Evolutionary conservation across 495 filamentous ascomycete genomes (phyloP), one percentile per base, ranked within the genome.

Genomic region (Viridothelium virens): DNA sequence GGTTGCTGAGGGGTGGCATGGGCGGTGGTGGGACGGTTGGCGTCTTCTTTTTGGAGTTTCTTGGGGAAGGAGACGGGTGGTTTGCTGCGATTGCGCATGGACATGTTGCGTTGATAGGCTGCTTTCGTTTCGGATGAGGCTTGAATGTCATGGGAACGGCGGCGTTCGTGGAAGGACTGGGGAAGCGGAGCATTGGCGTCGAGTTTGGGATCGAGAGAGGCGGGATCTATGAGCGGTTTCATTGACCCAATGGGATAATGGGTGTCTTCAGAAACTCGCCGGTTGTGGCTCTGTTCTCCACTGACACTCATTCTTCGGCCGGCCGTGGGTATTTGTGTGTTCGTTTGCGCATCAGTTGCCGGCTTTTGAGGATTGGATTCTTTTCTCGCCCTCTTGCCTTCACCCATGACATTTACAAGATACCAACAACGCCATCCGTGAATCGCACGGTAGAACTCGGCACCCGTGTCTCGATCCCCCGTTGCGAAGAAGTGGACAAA

Each of bases 401-500:
- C 82, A 47, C 83, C 87, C 77, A 86, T 80, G 67, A 81, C 79
- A 70, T 88, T 85, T 38, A 90, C 85, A 31, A 96, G 72, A 73
- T 96, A 94, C 91, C 92, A 91, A 75, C 89, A 92, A 65, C 94
- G 80, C 93, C 91, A 97, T 56, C 79, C 77, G 67, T 94, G 89
- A 2, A 95, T 81, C 3, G 82, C 79, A 38, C 80, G 77, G 72
- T 89, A 87, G 79, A 90, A 96, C 37, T 80, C 77, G 33, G 82
- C 79, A 1, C 89, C 89, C 5, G 88, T 74, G 1, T 79, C 70
- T 14, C 80, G 79, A 68, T 96, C 89, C 18, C 89, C 89, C 7
- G 87, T 91, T 50, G 85, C 85, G 77, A 98, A 96, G 75, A 92
- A 96, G 68, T 97, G 93, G 11, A 95, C 87, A 74, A 90, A 98